Conservation (phyloP, 129 eudicot genomes). For the Solidago caesia region DNA sequence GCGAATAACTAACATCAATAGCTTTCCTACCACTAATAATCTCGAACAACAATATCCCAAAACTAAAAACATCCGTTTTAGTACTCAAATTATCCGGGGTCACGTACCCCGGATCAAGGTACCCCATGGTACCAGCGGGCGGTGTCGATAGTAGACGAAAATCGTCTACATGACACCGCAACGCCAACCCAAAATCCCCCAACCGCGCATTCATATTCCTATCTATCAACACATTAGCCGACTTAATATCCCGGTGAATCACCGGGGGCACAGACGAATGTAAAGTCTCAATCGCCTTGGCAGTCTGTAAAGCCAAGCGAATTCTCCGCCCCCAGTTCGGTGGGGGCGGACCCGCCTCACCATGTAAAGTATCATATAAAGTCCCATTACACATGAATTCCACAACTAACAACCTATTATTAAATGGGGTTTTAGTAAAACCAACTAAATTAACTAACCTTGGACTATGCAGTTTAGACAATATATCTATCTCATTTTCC, state of each 20-base stretch:
- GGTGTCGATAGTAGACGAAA: conserved; percentile 68
- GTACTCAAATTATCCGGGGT: conserved; percentile 95
- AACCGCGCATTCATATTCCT: conserved; percentile 65
- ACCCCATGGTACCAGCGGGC: conserved; percentile 97
- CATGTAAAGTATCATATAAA: conserved; percentile 60
- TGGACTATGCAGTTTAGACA: conserved; percentile 65
- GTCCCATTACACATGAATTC: conserved; percentile 91
- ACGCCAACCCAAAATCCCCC: conserved; percentile 88
- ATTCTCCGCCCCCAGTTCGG: conserved; percentile 79
- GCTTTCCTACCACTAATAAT: conserved; percentile 91
- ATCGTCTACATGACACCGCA: conserved; percentile 68
- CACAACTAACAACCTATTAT: conserved; percentile 61
- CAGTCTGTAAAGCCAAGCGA: conserved; percentile 65
- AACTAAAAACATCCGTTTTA: conserved; percentile 87
- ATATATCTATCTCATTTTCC: conserved; percentile 72
- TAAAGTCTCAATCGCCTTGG: conserved; percentile 66
- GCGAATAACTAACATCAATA: conserved; percentile 75
- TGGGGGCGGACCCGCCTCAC: conserved; percentile 34
- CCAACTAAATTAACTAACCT: conserved; percentile 80
- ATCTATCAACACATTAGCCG: conserved; percentile 80
- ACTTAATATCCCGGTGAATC: conserved; percentile 83
- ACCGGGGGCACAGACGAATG: conserved; percentile 75
- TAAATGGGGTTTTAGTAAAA: conserved; percentile 42
- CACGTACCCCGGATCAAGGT: conserved; percentile 79
- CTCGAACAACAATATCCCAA: conserved; percentile 77